Evolutionary conservation across 2,329 filamentous ascomycete species (phyloP).

Genomic region (Fusarium succisae): DNA sequence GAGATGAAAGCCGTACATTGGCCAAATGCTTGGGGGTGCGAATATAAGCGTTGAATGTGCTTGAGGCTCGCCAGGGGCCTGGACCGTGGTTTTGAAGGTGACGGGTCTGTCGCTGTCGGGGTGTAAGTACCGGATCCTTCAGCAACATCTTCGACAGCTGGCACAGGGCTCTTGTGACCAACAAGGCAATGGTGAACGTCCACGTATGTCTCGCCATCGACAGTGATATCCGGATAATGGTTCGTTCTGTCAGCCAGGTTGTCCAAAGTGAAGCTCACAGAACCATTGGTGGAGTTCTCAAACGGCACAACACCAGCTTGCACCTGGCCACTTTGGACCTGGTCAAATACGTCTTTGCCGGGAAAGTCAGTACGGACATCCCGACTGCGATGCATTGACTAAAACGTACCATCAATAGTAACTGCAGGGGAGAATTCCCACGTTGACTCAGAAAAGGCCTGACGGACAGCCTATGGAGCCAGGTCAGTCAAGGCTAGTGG

Average conservation of each 20-base stretch:
- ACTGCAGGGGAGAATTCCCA: constrained; percentile 61
- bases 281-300: constrained; percentile 95
- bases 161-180: constrained; percentile 55
- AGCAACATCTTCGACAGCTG: constrained; percentile 41
- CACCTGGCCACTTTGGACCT: constrained; percentile 73
- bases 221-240: constrained; percentile 72
- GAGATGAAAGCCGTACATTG: constrained; percentile 84
- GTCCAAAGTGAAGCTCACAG: constrained; percentile 89
- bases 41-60: constrained; percentile 81
- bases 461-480: constrained; percentile 54
- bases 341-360: constrained; percentile 76
- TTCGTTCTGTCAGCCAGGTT: constrained; percentile 79
- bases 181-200: constrained; percentile 89
- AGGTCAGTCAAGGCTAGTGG: constrained; percentile 23
- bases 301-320: constrained; percentile 87
- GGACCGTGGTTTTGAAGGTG: constrained; percentile 55
- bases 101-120: constrained; percentile 58
- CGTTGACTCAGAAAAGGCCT: constrained; percentile 58
- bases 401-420: constrained; percentile 59
- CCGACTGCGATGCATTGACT: neutral
- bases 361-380: constrained; percentile 7
- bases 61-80: constrained; percentile 62
- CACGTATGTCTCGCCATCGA: constrained; percentile 87
- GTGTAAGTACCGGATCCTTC: constrained; percentile 58
- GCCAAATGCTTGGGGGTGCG: constrained; percentile 94